Evolutionary conservation across 2,329 filamentous ascomycete species (phyloP).

Genomic region (Teratosphaeria nubilosa): DNA sequence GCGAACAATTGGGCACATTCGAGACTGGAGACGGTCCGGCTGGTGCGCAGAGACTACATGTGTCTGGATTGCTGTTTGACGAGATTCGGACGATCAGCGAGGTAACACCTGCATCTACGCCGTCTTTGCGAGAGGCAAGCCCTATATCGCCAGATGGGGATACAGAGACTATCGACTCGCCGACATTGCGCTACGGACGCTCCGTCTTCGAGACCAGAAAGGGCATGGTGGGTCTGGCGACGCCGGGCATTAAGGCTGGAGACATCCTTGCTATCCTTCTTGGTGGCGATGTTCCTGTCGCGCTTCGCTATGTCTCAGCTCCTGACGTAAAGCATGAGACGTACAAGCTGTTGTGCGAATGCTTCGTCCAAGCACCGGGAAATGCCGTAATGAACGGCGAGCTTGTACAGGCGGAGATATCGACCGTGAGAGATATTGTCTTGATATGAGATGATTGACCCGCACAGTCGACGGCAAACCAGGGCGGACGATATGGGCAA

Average conservation of each 20-base stretch:
- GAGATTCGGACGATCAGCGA: conserved; percentile 13
- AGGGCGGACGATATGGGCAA: too few species aligned
- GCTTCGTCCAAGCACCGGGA: conserved; percentile 13
- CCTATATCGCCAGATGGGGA: conserved; percentile 3
- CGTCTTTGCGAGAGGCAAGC: conserved; percentile 1
- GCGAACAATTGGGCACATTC: conserved; percentile 14
- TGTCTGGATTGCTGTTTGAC: conserved; percentile 19
- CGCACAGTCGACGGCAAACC: not conserved
- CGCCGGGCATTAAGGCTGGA: conserved; percentile 13
- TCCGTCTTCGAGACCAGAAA: conserved; percentile 16
- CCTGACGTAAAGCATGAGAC: conserved; percentile 8
- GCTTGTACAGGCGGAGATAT: conserved; percentile 1
- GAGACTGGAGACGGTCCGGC: conserved; percentile 13
- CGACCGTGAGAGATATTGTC: not conserved
- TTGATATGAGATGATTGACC: not conserved
- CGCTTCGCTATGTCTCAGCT: conserved; percentile 13
- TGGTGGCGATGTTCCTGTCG: conserved; percentile 21
- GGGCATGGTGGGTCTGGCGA: conserved; percentile 17
- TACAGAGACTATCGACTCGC: conserved; percentile 4
- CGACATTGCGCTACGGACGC: conserved; percentile 18
- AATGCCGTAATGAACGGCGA: conserved; percentile 19
- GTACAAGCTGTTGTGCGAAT: conserved; percentile 21
- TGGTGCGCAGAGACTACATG: conserved; percentile 10
- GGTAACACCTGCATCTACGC: conserved; percentile 16
- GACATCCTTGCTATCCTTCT: conserved; percentile 17